These are phyloP conservation scores for Endoconidiophora laricicola DNA, from an alignment of 2,329 filamentous ascomycete species.

Conservation along the genomic window DNA sequence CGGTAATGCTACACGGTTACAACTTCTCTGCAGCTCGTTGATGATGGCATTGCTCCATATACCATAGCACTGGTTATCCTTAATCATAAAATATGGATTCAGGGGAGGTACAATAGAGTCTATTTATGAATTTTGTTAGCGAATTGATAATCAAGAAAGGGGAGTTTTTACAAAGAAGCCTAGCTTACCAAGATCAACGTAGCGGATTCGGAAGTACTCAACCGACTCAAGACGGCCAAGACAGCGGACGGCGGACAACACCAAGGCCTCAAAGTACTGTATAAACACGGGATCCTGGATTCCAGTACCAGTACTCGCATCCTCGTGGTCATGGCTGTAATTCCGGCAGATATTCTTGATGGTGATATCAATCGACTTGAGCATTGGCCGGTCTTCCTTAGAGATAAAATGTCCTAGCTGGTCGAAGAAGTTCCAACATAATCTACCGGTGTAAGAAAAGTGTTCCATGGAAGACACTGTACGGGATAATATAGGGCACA, in stretches of 20 bases:
- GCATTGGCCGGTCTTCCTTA: neutral
- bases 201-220: conserved; percentile 51
- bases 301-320: conserved; percentile 47
- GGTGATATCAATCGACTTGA: conserved; percentile 49
- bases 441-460: conserved; percentile 53
- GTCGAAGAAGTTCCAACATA: conserved; percentile 54
- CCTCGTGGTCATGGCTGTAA: conserved; percentile 20
- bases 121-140: conserved; percentile 16
- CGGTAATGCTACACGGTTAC: conserved; percentile 41
- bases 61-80: conserved; percentile 44
- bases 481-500: conserved; percentile 46
- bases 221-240: conserved; percentile 42
- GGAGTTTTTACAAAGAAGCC: neutral
- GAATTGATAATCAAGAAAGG: neutral
- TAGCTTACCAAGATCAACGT: conserved; percentile 49
- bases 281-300: conserved; percentile 61
- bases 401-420: conserved; percentile 24
- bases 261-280: conserved; percentile 50
- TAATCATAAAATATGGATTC: conserved; percentile 56
- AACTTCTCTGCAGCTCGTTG: conserved; percentile 37
- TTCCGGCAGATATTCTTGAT: conserved; percentile 57
- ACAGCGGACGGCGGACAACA: conserved; percentile 44
- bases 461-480: conserved; percentile 47
- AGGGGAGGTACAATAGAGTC: conserved; percentile 54
- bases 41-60: conserved; percentile 58